Evolutionary conservation across 1,139 yeast species (phyloP).

Genomic region (Meyerozyma carpophila): DNA sequence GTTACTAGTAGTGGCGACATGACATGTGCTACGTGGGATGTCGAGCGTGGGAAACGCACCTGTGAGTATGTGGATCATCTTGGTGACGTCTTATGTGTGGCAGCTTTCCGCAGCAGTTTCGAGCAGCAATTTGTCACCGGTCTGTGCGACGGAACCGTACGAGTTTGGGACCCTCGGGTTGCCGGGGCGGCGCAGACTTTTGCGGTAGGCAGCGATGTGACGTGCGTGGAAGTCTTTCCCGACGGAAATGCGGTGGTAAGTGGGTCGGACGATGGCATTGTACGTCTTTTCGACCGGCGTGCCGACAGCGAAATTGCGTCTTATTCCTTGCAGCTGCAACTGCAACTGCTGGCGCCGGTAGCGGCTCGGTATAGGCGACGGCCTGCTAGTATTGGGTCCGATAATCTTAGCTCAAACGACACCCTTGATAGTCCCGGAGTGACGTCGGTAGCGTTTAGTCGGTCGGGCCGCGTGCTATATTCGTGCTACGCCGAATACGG

Average conservation of each 20-base stretch:
- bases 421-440: slow-evolving; percentile 59
- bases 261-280: slow-evolving; percentile 76
- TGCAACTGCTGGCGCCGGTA: neutral
- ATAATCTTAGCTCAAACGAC: slow-evolving; percentile 11
- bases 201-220: slow-evolving; percentile 63
- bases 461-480: slow-evolving; percentile 70
- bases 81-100: slow-evolving; percentile 70
- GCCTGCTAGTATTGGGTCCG: neutral
- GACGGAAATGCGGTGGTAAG: slow-evolving; percentile 61
- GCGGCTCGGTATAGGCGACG: neutral
- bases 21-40: slow-evolving; percentile 80
- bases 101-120: slow-evolving; percentile 19
- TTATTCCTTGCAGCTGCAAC: slow-evolving; percentile 35
- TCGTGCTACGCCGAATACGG: slow-evolving; percentile 74
- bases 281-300: slow-evolving; percentile 72
- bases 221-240: slow-evolving; percentile 61
- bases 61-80: slow-evolving; percentile 67
- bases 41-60: slow-evolving; percentile 49
- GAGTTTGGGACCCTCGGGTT: slow-evolving; percentile 66
- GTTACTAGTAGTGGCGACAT: slow-evolving; percentile 81
- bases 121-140: slow-evolving; percentile 53
- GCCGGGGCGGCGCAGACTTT: slow-evolving; percentile 55
- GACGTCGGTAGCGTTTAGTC: slow-evolving; percentile 65
- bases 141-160: slow-evolving; percentile 69
- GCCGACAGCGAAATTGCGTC: slow-evolving; percentile 65